These are phyloP conservation scores for Postia placenta DNA, from an alignment of 768 basidiomycete species.

Conservation along the genomic window DNA sequence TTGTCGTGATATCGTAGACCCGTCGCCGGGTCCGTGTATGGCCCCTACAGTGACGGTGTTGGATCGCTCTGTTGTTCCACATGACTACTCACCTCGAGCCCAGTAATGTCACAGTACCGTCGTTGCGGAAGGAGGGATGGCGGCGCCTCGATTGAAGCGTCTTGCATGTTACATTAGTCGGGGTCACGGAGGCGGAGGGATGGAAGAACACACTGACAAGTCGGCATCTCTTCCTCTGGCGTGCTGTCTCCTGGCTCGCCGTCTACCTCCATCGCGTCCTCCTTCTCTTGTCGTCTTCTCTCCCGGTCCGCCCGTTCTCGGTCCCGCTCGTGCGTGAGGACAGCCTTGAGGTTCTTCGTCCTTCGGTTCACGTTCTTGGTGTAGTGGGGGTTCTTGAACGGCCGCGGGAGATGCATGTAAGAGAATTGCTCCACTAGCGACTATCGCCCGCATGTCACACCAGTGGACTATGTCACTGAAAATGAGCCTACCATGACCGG, in stretches of 20 bases:
- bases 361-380: slow-evolving; percentile 65
- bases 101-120: slow-evolving; percentile 84
- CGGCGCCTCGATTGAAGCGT: slow-evolving; percentile 78
- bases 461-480: not conserved
- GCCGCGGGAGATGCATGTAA: slow-evolving; percentile 59
- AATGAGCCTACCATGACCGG: slow-evolving; percentile 21
- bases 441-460: slow-evolving; percentile 27
- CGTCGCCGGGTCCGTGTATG: slow-evolving; percentile 79
- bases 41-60: slow-evolving; percentile 46
- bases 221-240: slow-evolving; percentile 43
- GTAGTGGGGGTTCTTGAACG: slow-evolving; percentile 74
- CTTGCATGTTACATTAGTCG: slow-evolving; percentile 28
- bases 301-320: slow-evolving; percentile 67
- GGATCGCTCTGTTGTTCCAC: no score
- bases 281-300: slow-evolving; percentile 41
- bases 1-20: slow-evolving; percentile 80
- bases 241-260: slow-evolving; percentile 24
- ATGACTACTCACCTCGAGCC: slow-evolving; percentile 67
- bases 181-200: not conserved
- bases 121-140: slow-evolving; percentile 73
- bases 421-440: slow-evolving; percentile 71
- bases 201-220: not conserved
- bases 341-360: slow-evolving; percentile 74
- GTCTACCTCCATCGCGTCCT: slow-evolving; percentile 58
- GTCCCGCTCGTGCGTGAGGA: slow-evolving; percentile 75